Percentiles rank a stretch among this genome's conserved stretches.
These are phyloP conservation scores for Clarireedia sp. DNA, from an alignment of 2,329 filamentous ascomycete species.

Conservation along the genomic window DNA sequence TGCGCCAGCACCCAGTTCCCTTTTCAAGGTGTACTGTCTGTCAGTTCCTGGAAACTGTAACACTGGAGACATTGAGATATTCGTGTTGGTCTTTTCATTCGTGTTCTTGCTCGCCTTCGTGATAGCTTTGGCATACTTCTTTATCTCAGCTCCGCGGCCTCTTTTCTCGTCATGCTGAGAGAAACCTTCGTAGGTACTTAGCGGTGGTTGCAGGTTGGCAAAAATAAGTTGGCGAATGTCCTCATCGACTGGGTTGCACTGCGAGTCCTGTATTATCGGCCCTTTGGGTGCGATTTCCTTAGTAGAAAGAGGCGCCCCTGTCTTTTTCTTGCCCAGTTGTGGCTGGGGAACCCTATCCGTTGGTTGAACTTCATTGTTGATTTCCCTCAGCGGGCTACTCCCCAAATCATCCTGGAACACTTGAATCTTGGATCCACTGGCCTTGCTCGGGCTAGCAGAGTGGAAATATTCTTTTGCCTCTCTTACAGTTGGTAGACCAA, in stretches of 20 bases:
- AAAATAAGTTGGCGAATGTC: conserved; percentile 67
- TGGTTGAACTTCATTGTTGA: conserved; percentile 45
- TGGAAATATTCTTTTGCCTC: conserved; percentile 50
- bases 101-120: conserved; percentile 35
- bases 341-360: conserved; percentile 45
- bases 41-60: conserved; percentile 60
- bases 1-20: conserved; percentile 84
- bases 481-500: conserved; percentile 56
- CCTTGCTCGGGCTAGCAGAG: conserved; percentile 61
- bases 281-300: conserved; percentile 47
- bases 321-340: conserved; percentile 37
- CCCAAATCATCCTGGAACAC: conserved; percentile 29
- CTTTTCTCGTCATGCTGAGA: conserved; percentile 60
- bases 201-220: conserved; percentile 61
- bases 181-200: conserved; percentile 71
- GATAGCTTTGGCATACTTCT: conserved; percentile 63
- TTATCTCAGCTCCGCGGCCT: conserved; percentile 67
- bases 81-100: conserved; percentile 51
- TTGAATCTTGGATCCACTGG: conserved; percentile 21
- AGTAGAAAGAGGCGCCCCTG: conserved; percentile 21
- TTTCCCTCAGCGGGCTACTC: conserved; percentile 67
- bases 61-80: conserved; percentile 50
- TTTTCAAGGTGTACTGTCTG: conserved; percentile 67
- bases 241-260: conserved; percentile 88
- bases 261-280: conserved; percentile 69